phyloP scores from a whole-genome alignment of 1,284 basidiomycete species.

The Leccinum fallax region DNA sequence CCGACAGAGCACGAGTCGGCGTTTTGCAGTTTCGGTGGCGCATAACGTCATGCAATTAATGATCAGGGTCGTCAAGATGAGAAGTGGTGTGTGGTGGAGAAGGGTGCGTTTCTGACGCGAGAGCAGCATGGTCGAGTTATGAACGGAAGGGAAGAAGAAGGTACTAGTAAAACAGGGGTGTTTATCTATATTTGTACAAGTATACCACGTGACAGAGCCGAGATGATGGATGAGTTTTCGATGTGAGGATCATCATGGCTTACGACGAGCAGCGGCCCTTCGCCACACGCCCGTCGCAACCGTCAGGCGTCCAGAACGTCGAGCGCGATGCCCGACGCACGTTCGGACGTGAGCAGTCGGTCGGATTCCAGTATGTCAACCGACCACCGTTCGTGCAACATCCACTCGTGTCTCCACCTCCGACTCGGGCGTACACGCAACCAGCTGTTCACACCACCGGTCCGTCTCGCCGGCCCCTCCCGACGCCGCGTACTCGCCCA shows the following conservation, averaged over 20 bases:
- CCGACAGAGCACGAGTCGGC: conserved; percentile 3
- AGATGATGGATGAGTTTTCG: conserved; percentile 10
- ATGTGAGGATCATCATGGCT: conserved; percentile 17
- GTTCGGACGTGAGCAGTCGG: conserved; percentile 15
- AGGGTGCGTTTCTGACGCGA: conserved; percentile 7
- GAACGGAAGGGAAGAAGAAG: neutral
- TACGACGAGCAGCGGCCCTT: conserved; percentile 26
- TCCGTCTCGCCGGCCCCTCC: conserved; percentile 31
- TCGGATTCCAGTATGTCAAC: conserved; percentile 26
- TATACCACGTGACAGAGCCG: conserved; percentile 19
- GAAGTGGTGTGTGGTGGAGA: conserved; percentile 18
- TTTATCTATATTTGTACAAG: conserved; percentile 26
- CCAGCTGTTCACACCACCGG: conserved; percentile 15
- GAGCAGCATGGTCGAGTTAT: conserved; percentile 37
- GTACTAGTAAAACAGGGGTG: conserved; percentile 15
- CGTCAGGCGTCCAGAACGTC: conserved; percentile 11
- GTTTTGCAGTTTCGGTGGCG: conserved; percentile 71
- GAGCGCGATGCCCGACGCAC: conserved; percentile 11
- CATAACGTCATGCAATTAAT: conserved; percentile 92
- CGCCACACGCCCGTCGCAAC: conserved; percentile 5
- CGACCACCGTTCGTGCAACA: conserved; percentile 4
- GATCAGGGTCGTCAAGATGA: conserved; percentile 69
- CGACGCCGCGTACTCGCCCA: conserved; percentile 33
- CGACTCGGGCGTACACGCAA: conserved; percentile 8
- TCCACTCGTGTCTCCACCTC: conserved; percentile 7